Evolutionary conservation across 345 rosid species (phyloP).

Genomic region (Dimocarpus longan): DNA sequence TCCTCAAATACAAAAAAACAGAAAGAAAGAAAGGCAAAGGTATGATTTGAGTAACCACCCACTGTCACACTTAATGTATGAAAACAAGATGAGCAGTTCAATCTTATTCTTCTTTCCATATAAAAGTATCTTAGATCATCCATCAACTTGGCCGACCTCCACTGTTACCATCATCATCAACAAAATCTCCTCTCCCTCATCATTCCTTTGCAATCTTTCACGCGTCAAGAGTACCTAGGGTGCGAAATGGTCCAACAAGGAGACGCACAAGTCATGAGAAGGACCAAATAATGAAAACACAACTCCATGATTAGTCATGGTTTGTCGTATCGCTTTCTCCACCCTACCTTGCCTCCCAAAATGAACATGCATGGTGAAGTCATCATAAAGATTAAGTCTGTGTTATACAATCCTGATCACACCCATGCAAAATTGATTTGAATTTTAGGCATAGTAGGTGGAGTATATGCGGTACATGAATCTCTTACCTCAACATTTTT

Average conservation of each 20-base stretch:
- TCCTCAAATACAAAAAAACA: too few species aligned
- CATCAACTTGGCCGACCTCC: not conserved
- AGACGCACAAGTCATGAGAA: not conserved
- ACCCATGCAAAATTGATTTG: not conserved
- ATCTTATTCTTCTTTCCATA: too few species aligned
- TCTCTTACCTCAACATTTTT: too few species aligned
- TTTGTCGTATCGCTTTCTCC: not conserved
- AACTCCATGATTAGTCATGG: not conserved
- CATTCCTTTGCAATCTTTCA: not conserved
- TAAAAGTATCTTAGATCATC: not conserved
- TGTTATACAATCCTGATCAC: not conserved
- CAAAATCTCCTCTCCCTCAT: not conserved
- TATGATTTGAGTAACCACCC: not conserved
- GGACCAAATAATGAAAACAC: not conserved
- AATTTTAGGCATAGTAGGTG: too few species aligned
- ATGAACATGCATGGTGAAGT: not conserved
- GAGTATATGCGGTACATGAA: too few species aligned
- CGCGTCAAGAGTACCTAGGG: not conserved
- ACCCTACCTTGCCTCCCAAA: conserved; percentile 8
- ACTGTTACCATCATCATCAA: not conserved
- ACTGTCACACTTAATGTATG: not conserved
- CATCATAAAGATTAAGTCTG: not conserved
- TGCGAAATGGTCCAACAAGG: conserved; percentile 14
- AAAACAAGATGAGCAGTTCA: not conserved
- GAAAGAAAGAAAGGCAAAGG: not conserved